Percentiles rank a stretch among this genome's conserved stretches.
Evolutionary conservation across 208 protist genomes (phyloP).

Genomic region (Acanthamoeba rhysodes): DNA sequence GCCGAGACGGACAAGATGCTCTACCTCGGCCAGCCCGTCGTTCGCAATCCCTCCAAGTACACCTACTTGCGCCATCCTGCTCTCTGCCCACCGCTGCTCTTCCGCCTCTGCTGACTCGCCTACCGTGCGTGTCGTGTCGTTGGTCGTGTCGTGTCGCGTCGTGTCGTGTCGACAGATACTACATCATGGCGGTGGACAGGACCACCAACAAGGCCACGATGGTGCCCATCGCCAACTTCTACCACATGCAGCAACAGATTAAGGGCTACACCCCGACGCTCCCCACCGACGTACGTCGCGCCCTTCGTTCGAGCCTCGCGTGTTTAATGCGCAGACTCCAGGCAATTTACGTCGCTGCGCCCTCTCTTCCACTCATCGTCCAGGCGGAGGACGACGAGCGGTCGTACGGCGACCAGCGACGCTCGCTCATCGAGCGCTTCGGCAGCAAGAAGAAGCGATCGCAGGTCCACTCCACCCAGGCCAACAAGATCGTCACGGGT

Average conservation of each 20-base stretch:
- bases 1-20: conserved; percentile 67
- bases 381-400: conserved; percentile 32
- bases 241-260: conserved; percentile 59
- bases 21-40: conserved; percentile 15
- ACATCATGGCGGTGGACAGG: conserved; percentile 28
- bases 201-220: conserved; percentile 12
- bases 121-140: background rate
- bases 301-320: no score
- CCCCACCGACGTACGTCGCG: background rate
- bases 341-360: no score
- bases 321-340: no score
- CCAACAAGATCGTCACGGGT: conserved; percentile 6
- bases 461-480: conserved; percentile 5
- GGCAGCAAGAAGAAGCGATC: conserved; percentile 54
- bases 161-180: background rate
- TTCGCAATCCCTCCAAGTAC: conserved; percentile 25
- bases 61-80: background rate
- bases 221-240: conserved; percentile 32
- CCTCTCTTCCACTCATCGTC: background rate
- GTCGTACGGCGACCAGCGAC: background rate
- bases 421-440: conserved; percentile 24
- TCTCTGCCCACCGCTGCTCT: background rate
- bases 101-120: background rate
- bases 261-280: conserved; percentile 54
- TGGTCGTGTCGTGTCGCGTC: no score